These are phyloP conservation scores for Pestalotiopsis sp. DNA, from an alignment of 2,329 filamentous ascomycete genomes.

Conservation along the genomic window DNA sequence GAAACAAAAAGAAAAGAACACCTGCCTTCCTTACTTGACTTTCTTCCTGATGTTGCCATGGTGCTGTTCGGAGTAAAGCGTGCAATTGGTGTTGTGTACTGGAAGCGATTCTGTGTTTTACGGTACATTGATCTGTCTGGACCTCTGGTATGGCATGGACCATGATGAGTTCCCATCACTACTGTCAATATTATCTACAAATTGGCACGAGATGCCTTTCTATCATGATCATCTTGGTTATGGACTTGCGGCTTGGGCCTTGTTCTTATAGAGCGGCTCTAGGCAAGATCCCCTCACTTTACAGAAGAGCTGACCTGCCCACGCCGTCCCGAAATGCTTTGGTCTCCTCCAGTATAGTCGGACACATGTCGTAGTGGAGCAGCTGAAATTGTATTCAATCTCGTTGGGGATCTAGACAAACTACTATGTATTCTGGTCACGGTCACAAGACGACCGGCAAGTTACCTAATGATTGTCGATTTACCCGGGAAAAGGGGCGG, in stretches of 20 bases:
- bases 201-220: neutral
- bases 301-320: neutral
- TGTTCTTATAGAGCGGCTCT: neutral
- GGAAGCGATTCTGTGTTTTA: neutral
- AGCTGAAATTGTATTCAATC: neutral
- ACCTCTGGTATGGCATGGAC: neutral
- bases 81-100: neutral
- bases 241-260: no score
- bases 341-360: neutral
- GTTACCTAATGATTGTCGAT: no score
- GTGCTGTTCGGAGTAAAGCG: neutral
- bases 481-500: neutral
- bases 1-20: neutral
- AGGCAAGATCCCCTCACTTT: neutral
- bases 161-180: neutral
- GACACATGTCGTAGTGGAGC: neutral
- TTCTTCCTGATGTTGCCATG: neutral
- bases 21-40: slow-evolving; percentile 2
- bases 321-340: neutral
- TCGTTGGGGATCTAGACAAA: no score
- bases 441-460: no score
- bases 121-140: neutral
- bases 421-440: no score
- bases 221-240: no score
- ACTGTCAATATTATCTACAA: neutral